Evolutionary conservation across 257 asterid species (phyloP), one percentile per base, ranked within the genome.

Genomic region (Scutellaria galericulata): DNA sequence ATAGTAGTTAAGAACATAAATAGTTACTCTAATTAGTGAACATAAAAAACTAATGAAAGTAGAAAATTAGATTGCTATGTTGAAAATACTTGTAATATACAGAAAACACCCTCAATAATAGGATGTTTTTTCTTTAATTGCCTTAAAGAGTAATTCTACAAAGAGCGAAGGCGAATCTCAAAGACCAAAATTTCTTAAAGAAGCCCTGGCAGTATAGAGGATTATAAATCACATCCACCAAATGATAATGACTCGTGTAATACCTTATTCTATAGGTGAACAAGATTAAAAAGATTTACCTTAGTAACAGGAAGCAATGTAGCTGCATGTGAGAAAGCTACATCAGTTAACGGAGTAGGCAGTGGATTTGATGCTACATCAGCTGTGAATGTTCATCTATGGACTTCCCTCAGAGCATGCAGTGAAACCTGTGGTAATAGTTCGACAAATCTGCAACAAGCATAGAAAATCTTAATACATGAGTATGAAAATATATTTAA

Each of bases 261-360:
- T 60, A 52, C 45, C n/a, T 75, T 55, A 20, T 45, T 57, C 71
- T 61, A 66, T 48, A 9, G 53, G 9, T 7, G 64, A 64, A 78
- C 64, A 76, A 64, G 44, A 66, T 31, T 31, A 71, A 73, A 46
- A 67, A 55, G 65, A 71, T 51, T 82, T 64, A 95, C 99, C 96
- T 92, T 92, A 44, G 99, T 95, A 72, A 95, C 92, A 65, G 99
- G 99, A 70, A 95, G 91, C 73, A 95, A 83, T 13, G 99, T 85
- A 77, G 98, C 99, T 3, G 99, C 99, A 81, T 95, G 99, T 5
- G 99, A 95, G 80, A 95, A 95, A 74, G 99, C 98, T 79, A 95
- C 98, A 86, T 95, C 99, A 47, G 99, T 95, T 80, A 95, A 80
- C 58, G 99, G 96, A 57, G 97, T 94, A 55, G 99, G 99, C 75